These are phyloP conservation scores for Pisolithus tinctorius DNA, from an alignment of 768 basidiomycete genomes.

Conservation along the genomic window DNA sequence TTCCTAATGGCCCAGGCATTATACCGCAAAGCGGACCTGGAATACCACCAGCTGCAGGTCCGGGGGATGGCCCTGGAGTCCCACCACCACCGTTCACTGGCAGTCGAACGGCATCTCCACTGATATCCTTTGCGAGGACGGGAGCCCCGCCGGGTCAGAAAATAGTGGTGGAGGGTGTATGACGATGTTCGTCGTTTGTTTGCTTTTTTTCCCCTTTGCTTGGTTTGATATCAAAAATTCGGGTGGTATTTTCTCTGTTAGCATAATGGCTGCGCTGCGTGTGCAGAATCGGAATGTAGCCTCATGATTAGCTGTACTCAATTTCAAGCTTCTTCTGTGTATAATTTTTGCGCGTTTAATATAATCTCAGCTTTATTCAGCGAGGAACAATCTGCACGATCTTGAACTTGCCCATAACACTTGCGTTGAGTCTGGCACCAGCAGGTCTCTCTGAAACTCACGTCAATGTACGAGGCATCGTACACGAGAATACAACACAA, in stretches of 20 bases:
- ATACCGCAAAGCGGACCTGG: neutral
- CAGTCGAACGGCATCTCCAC: slow-evolving; percentile 17
- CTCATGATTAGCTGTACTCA: neutral
- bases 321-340: neutral
- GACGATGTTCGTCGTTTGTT: neutral
- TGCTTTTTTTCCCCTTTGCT: too few species aligned
- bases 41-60: neutral
- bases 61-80: neutral
- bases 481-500: neutral
- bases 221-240: neutral
- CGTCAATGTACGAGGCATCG: neutral
- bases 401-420: too few species aligned
- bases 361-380: too few species aligned
- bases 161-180: slow-evolving; percentile 15
- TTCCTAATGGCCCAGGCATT: slow-evolving; percentile 7
- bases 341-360: neutral
- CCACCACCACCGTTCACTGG: slow-evolving; percentile 4
- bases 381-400: too few species aligned
- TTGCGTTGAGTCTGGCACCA: too few species aligned
- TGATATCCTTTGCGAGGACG: slow-evolving; percentile 13
- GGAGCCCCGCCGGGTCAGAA: slow-evolving; percentile 11
- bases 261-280: neutral
- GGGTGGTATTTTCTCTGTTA: neutral
- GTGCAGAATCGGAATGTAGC: neutral
- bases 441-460: neutral